A percentile compares a stretch with the other conserved stretches of the same genome.
phyloP scores from a whole-genome alignment of 2,329 filamentous ascomycete species.

The Dactylellina parvicollis region DNA sequence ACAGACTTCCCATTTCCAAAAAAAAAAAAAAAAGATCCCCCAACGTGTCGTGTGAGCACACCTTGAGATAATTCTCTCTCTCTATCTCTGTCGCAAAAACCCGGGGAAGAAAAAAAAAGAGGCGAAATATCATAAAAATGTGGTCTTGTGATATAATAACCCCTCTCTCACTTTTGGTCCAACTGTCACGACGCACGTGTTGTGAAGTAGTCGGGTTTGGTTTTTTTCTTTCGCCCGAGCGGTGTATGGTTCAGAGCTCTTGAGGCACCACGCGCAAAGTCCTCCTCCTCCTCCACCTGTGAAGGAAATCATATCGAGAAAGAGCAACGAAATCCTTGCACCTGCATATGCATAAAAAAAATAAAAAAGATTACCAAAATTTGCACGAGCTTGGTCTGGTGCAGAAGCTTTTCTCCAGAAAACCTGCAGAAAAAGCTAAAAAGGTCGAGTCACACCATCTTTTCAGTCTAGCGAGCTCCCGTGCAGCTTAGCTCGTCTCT shows the following conservation, averaged over 20 bases:
- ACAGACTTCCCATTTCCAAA: constrained; percentile 34
- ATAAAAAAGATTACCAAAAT: not conserved
- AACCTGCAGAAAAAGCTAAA: not conserved
- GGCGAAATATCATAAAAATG: not conserved
- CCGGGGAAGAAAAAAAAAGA: not conserved
- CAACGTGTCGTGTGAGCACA: constrained; percentile 46
- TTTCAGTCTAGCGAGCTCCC: not conserved
- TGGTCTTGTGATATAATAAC: constrained; percentile 3
- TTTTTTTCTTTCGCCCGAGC: not conserved
- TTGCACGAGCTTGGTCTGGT: too few relatives aligned
- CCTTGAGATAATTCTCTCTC: not conserved
- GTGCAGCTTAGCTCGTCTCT: not conserved
- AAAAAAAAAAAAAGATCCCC: too few relatives aligned
- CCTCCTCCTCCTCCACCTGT: not conserved
- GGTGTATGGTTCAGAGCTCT: not conserved
- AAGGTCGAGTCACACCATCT: not conserved
- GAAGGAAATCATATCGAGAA: not conserved
- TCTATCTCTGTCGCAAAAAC: not conserved
- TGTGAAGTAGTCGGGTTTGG: not conserved
- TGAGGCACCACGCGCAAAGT: too few relatives aligned
- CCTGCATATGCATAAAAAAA: constrained; percentile 4
- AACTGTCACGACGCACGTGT: constrained; percentile 11
- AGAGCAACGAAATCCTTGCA: constrained; percentile 1
- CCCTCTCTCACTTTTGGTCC: not conserved
- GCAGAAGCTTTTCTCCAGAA: not conserved